Conservation (phyloP, 805 yeast genomes). For the Metschnikowia baotianmanensis region DNA sequence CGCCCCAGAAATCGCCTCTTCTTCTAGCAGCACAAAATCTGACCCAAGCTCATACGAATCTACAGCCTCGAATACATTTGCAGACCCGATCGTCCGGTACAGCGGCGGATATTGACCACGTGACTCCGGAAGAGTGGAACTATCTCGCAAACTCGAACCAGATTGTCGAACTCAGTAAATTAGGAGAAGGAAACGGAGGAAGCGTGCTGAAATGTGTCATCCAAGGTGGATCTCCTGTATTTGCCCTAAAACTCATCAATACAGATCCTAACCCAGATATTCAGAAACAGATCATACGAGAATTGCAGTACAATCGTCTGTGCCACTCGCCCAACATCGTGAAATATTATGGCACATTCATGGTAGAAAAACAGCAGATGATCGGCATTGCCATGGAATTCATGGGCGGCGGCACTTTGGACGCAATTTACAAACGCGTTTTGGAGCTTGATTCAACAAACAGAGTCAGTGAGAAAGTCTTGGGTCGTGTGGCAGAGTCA, state of each 20-base stretch:
- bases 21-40: not conserved
- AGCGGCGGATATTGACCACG: constrained; percentile 40
- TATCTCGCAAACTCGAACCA: constrained; percentile 52
- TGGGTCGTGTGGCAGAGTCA: constrained; percentile 86
- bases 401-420: constrained; percentile 91
- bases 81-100: constrained; percentile 1
- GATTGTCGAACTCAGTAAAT: constrained; percentile 62
- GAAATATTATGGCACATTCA: constrained; percentile 87
- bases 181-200: constrained; percentile 97
- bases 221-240: constrained; percentile 55
- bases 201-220: constrained; percentile 78
- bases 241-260: constrained; percentile 78
- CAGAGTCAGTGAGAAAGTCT: constrained; percentile 86
- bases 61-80: not conserved
- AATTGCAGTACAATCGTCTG: constrained; percentile 79
- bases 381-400: constrained; percentile 96
- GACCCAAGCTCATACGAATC: not conserved
- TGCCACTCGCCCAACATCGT: constrained; percentile 86
- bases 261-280: constrained; percentile 81
- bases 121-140: constrained; percentile 78
- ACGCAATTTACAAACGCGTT: constrained; percentile 82
- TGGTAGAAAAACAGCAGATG: constrained; percentile 70
- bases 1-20: not conserved
- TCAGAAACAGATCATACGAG: constrained; percentile 88
- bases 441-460: constrained; percentile 64